A percentile compares a stretch with the other conserved stretches of the same genome.
Conservation (phyloP, 306 rosid species). For the Senna tora region DNA sequence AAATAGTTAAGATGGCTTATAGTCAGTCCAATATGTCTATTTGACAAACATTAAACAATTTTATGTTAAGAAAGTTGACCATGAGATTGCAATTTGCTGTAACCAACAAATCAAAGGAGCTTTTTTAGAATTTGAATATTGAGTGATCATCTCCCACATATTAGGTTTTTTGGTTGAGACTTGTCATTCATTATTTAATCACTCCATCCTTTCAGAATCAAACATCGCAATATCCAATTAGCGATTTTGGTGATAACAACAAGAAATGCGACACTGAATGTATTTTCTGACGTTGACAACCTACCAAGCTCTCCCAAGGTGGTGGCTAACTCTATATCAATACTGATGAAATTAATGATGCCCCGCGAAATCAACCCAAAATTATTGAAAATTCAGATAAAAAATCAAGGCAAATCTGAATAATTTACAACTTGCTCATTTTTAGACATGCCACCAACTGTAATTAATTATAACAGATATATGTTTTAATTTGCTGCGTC, state of each 20-base stretch:
- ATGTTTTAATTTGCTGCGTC: too few species aligned
- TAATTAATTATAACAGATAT: too few species aligned
- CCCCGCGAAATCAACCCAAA: too few species aligned
- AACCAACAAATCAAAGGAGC: conserved; percentile 34
- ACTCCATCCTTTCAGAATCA: conserved; percentile 33
- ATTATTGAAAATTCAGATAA: background rate
- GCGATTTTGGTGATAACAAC: conserved; percentile 37
- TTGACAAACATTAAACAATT: conserved; percentile 24
- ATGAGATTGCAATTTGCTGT: conserved; percentile 30
- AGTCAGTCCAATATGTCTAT: background rate
- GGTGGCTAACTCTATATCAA: conserved; percentile 13
- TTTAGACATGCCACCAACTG: too few species aligned
- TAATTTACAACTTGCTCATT: too few species aligned
- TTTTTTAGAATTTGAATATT: background rate
- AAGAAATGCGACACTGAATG: conserved; percentile 39
- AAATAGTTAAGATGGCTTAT: background rate
- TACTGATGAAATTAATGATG: too few species aligned
- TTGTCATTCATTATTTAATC: conserved; percentile 35
- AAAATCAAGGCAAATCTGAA: background rate
- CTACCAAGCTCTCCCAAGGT: conserved; percentile 21
- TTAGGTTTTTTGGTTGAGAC: conserved; percentile 36
- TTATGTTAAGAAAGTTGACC: conserved; percentile 28
- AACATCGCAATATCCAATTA: conserved; percentile 40
- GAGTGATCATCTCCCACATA: conserved; percentile 10
- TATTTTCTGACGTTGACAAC: conserved; percentile 41